phyloP scores from a whole-genome alignment of 257 asterid species.

The Ligustrum vulgare region DNA sequence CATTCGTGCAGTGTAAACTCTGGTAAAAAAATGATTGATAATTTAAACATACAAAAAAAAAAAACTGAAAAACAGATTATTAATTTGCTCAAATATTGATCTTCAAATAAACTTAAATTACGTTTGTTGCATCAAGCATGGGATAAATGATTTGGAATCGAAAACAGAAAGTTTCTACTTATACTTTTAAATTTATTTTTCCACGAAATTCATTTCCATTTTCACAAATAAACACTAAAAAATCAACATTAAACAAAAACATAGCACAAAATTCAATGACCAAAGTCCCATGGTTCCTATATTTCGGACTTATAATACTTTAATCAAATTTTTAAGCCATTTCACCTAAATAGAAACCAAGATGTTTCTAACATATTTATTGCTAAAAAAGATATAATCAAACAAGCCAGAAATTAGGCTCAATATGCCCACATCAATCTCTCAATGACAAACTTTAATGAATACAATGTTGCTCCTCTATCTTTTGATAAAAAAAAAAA shows the following conservation, averaged over 20 bases:
- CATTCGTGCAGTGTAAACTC: neutral
- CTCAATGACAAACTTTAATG: neutral
- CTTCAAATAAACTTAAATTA: neutral
- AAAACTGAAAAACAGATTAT: neutral
- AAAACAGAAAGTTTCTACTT: neutral
- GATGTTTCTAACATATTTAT: neutral
- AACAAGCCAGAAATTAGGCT: neutral
- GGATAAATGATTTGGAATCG: neutral
- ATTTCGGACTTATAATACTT: neutral
- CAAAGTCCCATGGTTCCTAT: neutral
- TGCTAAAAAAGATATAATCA: neutral
- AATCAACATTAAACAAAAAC: neutral
- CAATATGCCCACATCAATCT: neutral
- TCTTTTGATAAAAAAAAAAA: too few species aligned
- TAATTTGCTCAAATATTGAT: neutral
- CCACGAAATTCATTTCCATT: neutral
- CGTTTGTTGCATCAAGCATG: neutral
- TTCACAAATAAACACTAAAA: neutral
- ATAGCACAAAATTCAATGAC: too few species aligned
- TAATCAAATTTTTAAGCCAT: neutral
- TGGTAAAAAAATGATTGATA: neutral
- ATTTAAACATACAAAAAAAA: neutral
- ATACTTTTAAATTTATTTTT: neutral
- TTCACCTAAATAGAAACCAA: neutral
- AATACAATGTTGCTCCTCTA: neutral